phyloP scores from a whole-genome alignment of 2,329 filamentous ascomycete species.

The Pseudogymnoascus sp. region DNA sequence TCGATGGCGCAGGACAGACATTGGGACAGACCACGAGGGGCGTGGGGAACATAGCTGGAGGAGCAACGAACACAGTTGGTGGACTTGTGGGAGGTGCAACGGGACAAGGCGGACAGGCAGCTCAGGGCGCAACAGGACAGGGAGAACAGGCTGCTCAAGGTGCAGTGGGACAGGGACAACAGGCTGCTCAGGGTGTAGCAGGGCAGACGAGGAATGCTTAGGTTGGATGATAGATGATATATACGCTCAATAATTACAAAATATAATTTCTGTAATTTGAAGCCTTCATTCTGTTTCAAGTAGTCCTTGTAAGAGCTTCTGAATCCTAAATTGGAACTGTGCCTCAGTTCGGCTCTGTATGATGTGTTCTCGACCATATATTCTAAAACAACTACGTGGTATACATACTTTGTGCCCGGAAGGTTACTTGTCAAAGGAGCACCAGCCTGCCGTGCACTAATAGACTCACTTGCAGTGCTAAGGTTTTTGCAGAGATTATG shows the following conservation, averaged over 20 bases:
- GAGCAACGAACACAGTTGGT: constrained; percentile 18
- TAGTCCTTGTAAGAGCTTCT: not conserved
- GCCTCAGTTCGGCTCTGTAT: too few relatives aligned
- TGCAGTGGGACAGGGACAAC: not conserved
- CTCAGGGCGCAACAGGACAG: not conserved
- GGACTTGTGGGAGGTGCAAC: constrained; percentile 18
- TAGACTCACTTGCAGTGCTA: too few relatives aligned
- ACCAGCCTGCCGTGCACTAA: too few relatives aligned
- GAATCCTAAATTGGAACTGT: too few relatives aligned
- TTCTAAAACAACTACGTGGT: too few relatives aligned
- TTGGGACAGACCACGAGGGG: constrained; percentile 24
- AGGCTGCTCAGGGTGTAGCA: not conserved
- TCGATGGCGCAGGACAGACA: constrained; percentile 30
- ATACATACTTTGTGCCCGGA: too few relatives aligned
- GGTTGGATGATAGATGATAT: not conserved
- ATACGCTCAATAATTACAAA: not conserved
- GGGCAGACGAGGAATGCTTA: not conserved
- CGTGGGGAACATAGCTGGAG: constrained; percentile 18
- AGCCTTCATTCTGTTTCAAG: not conserved
- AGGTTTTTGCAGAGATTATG: too few relatives aligned
- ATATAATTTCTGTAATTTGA: not conserved
- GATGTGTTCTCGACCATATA: too few relatives aligned
- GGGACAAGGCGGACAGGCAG: constrained; percentile 10
- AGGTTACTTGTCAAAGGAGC: too few relatives aligned
- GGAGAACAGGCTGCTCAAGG: not conserved